phyloP scores from a whole-genome alignment of 2,329 filamentous ascomycete genomes.

The Cladosporium sp. region DNA sequence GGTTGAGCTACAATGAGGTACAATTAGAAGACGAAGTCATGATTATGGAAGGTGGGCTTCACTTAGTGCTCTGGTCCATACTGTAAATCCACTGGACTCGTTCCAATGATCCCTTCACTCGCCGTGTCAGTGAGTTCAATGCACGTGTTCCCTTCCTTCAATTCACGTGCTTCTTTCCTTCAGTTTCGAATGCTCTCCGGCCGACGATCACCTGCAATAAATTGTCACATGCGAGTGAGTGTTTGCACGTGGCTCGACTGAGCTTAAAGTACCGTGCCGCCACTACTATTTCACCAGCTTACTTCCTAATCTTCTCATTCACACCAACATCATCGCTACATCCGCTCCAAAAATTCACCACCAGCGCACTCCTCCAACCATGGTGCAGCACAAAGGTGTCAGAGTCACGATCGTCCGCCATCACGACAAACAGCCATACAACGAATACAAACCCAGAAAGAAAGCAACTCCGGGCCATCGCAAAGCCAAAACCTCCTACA shows the following conservation, averaged over 20 bases:
- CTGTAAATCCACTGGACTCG: background rate
- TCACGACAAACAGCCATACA: background rate
- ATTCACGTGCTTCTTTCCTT: background rate
- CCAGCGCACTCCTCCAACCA: background rate
- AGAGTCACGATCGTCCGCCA: background rate
- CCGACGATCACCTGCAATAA: background rate
- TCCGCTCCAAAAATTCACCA: background rate
- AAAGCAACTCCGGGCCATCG: background rate
- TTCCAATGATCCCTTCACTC: background rate
- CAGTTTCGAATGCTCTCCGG: background rate
- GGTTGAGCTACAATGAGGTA: conserved; percentile 2
- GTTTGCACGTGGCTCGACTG: background rate
- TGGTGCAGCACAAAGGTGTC: background rate
- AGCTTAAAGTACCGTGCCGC: background rate
- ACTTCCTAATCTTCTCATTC: background rate
- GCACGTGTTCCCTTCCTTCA: no score
- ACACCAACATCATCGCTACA: background rate
- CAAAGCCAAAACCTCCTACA: background rate
- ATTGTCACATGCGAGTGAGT: background rate
- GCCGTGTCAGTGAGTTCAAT: background rate
- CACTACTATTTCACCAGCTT: background rate
- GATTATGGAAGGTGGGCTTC: background rate
- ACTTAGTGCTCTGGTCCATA: background rate
- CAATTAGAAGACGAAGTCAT: background rate
- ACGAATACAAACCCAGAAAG: background rate